These are phyloP conservation scores for Penicillium brasilianum DNA, from an alignment of 2,329 filamentous ascomycete genomes.

Conservation along the genomic window DNA sequence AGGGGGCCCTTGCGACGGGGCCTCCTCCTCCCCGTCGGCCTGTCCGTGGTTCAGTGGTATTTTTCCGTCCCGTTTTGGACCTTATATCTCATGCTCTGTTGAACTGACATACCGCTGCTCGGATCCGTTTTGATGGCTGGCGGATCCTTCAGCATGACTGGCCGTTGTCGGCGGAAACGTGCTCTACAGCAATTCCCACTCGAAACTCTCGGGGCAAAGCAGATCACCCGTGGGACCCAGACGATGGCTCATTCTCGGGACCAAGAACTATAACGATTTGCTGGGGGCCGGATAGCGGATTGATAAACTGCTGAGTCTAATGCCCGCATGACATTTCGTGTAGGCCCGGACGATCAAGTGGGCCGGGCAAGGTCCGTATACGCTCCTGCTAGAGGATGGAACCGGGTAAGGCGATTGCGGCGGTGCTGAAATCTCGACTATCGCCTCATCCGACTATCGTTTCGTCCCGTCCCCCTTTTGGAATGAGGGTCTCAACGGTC, in stretches of 20 bases:
- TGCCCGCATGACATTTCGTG: conserved; percentile 39
- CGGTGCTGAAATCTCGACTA: conserved; percentile 19
- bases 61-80: conserved; percentile 1
- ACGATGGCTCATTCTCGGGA: background rate
- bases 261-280: conserved; percentile 27
- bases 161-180: conserved; percentile 11
- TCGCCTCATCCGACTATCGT: conserved; percentile 16
- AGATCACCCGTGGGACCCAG: conserved; percentile 26
- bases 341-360: conserved; percentile 30
- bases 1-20: background rate
- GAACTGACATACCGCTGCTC: background rate
- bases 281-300: conserved; percentile 38
- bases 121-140: conserved; percentile 15
- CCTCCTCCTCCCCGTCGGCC: conserved; percentile 1
- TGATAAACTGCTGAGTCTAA: conserved; percentile 43
- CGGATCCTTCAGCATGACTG: conserved; percentile 20
- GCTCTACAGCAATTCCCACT: conserved; percentile 3
- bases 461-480: conserved; percentile 17
- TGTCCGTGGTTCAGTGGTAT: conserved; percentile 7
- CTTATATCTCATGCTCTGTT: background rate
- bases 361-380: conserved; percentile 12
- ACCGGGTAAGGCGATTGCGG: conserved; percentile 24
- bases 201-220: conserved; percentile 16
- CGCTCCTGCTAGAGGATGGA: background rate
- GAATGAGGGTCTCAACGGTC: conserved; percentile 23